These are phyloP conservation scores for Botrytis byssoidea DNA, from an alignment of 2,329 filamentous ascomycete species.

Conservation along the genomic window DNA sequence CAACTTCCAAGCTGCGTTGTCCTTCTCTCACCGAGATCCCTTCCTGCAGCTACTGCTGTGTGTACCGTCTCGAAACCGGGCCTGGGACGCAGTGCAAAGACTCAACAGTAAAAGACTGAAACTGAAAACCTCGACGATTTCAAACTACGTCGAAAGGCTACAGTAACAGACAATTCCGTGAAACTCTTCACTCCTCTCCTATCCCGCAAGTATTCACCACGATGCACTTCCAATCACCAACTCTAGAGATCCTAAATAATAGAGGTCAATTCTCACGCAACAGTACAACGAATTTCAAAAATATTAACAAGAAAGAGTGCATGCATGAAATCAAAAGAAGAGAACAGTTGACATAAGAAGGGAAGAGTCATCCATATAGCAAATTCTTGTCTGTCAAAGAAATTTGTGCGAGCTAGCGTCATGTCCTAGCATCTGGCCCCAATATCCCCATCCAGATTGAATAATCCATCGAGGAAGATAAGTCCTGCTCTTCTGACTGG, in stretches of 20 bases:
- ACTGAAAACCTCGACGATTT: conserved; percentile 18
- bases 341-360: background rate
- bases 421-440: background rate
- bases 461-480: conserved; percentile 3
- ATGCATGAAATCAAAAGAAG: background rate
- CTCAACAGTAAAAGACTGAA: background rate
- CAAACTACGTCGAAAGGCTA: conserved; percentile 18
- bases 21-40: background rate
- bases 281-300: background rate
- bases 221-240: background rate
- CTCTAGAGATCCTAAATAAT: background rate
- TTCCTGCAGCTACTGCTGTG: background rate
- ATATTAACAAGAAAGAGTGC: background rate
- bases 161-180: conserved; percentile 1
- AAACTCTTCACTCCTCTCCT: conserved; percentile 2
- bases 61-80: background rate
- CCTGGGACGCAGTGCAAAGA: background rate
- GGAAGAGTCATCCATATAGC: background rate
- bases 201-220: background rate
- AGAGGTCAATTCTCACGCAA: background rate
- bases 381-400: background rate
- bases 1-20: conserved; percentile 7
- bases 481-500: conserved; percentile 5
- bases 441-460: background rate
- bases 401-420: conserved; percentile 5